phyloP scores from a whole-genome alignment of 179 eudicot species.

The Gypsophila paniculata region DNA sequence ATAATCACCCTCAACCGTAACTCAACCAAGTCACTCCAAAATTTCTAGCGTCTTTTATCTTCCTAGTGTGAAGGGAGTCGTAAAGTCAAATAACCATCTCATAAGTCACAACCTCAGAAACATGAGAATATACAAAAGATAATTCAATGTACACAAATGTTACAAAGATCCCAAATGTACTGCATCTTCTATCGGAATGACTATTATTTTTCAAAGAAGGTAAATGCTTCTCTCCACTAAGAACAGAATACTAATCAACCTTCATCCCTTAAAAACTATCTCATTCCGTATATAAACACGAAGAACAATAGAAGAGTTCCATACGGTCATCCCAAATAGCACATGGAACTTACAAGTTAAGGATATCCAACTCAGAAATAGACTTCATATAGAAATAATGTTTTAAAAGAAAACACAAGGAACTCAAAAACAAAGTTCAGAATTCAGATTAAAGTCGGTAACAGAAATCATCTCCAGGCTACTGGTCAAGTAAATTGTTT shows the following conservation, averaged over 20 bases:
- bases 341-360: neutral
- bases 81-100: neutral
- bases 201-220: neutral
- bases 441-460: neutral
- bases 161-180: neutral
- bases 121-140: neutral
- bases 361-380: neutral
- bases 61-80: neutral
- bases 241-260: too few relatives aligned
- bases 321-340: neutral
- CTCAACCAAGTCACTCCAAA: neutral
- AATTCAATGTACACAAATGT: neutral
- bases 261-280: neutral
- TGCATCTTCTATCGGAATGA: neutral
- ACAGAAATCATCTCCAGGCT: neutral
- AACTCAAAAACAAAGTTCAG: neutral
- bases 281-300: neutral
- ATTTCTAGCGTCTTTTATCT: neutral
- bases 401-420: neutral
- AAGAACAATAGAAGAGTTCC: neutral
- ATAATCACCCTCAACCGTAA: neutral
- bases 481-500: neutral
- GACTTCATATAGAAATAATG: neutral
- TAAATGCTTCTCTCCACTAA: too few relatives aligned
- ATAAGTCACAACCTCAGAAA: neutral